phyloP scores from a whole-genome alignment of 371 early-diverging fungal species.

The Lichtheimia corymbifera region DNA sequence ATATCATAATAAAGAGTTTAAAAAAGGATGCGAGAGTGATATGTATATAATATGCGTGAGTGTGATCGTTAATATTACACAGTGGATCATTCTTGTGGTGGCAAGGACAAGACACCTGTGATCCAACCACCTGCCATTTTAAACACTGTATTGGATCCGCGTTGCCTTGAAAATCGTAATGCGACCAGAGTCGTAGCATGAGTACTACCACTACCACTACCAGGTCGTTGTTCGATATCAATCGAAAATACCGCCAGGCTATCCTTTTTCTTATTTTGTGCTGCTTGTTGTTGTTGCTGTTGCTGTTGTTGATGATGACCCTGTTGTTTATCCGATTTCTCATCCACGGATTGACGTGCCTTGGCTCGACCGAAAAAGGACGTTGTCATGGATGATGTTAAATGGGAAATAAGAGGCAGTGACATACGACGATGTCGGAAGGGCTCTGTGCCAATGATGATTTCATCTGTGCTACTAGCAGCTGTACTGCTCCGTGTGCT shows the following conservation, averaged over 20 bases:
- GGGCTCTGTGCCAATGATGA: conserved; percentile 5
- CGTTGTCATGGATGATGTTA: conserved; percentile 47
- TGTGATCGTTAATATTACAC: conserved; percentile 1
- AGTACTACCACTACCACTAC: neutral
- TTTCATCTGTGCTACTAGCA: conserved; percentile 6
- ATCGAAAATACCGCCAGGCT: conserved; percentile 38
- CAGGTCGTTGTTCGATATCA: conserved; percentile 19
- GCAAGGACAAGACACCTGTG: conserved; percentile 33
- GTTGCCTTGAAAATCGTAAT: conserved; percentile 40
- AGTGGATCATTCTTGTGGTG: conserved; percentile 1
- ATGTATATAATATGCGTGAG: neutral
- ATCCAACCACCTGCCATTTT: conserved; percentile 52
- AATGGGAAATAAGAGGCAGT: conserved; percentile 33
- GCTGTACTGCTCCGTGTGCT: conserved; percentile 15
- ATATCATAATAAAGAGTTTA: neutral
- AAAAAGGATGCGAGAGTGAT: neutral
- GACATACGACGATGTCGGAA: conserved; percentile 25
- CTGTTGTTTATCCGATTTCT: conserved; percentile 11
- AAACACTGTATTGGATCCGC: conserved; percentile 43
- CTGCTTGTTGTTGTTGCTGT: conserved; percentile 10
- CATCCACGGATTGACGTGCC: conserved; percentile 31
- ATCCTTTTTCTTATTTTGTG: conserved; percentile 28
- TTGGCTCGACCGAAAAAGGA: conserved; percentile 41
- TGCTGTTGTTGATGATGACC: conserved; percentile 1
- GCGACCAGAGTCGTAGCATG: conserved; percentile 11